phyloP scores from a whole-genome alignment of 495 filamentous ascomycete genomes.

The Glarea lozoyensis region DNA sequence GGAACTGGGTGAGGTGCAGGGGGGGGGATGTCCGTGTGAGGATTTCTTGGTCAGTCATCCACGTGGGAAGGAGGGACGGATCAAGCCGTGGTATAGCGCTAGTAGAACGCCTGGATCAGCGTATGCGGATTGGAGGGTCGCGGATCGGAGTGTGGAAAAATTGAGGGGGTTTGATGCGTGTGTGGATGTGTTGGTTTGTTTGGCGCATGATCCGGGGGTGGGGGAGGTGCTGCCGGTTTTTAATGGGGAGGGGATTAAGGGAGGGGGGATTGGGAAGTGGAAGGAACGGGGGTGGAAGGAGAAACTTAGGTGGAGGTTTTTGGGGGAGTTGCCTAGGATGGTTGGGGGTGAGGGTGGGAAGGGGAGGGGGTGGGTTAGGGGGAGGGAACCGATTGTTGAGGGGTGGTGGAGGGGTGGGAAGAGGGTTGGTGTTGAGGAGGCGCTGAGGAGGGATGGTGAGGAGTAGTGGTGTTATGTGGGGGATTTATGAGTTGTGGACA shows the following conservation, averaged over 20 bases:
- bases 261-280: conserved; percentile 6
- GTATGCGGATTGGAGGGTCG: conserved; percentile 17
- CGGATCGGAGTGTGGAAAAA: conserved; percentile 26
- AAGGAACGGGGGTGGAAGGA: conserved; percentile 4
- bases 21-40: conserved; percentile 5
- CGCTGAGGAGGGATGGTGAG: no score
- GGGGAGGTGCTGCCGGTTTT: conserved; percentile 19
- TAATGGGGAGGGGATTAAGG: not conserved
- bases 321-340: no score
- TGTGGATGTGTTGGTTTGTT: conserved; percentile 34
- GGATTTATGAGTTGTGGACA: no score
- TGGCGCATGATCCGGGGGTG: conserved; percentile 37
- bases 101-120: conserved; percentile 12
- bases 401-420: no score
- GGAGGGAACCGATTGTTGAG: no score
- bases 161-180: conserved; percentile 34
- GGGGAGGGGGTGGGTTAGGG: no score
- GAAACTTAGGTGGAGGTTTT: not conserved
- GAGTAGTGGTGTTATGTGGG: no score
- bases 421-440: no score
- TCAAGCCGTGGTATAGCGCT: conserved; percentile 25
- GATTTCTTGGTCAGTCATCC: conserved; percentile 14
- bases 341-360: no score
- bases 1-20: not conserved
- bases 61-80: conserved; percentile 19